Evolutionary conservation across 768 basidiomycete genomes (phyloP), one percentile per base, ranked within the genome.

Genomic region (Gelatoporia subvermispora): DNA sequence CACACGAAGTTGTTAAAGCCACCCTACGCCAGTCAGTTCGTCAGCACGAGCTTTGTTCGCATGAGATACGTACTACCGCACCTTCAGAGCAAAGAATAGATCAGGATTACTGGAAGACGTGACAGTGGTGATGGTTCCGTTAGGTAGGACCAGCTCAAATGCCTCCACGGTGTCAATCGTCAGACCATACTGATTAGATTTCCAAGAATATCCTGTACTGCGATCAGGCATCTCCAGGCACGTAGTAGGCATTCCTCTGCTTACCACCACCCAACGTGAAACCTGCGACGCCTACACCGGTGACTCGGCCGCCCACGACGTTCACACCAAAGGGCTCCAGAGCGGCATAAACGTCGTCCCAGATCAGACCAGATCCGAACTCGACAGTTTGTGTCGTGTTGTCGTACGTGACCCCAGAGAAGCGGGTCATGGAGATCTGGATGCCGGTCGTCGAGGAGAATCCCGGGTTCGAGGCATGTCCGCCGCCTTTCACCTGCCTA

Each of bases 331-430:
- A 13, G 28, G 75, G 77, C 4, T 65, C 69, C 3, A 86, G 68
- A 4, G 74, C 75, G 2, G 68, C 66, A 52, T 84, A 85, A 63
- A 78, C 81, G 28, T 83, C 76, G 57, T 87, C 84, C 83, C 82
- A 86, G 22, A 81, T 68, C n/a, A 79, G 57, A 4, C 72, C 72
- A 8, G 69, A 58, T 28, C 67, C 70, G 44, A 74, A 52, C 7
- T 54, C 56, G 3, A 49, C 65, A 1, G 60, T 60, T 17, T 55
- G 45, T 3, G 51, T 36, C 1, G 18, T 49, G 16, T 49, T 25
- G 39, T 65, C 38, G 50, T 65, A 64, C 0, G 21, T 56, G 36
- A 65, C 60, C 20, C 60, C 54, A 25, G 36, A 50, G 56, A 68
- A 68, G 2, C 59, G 56, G 46, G 45, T 50, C 66, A 69, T 64